Base-by-base conservation (phyloP, 1,284 basidiomycete genomes). In the Rhizoctonia solani region DNA sequence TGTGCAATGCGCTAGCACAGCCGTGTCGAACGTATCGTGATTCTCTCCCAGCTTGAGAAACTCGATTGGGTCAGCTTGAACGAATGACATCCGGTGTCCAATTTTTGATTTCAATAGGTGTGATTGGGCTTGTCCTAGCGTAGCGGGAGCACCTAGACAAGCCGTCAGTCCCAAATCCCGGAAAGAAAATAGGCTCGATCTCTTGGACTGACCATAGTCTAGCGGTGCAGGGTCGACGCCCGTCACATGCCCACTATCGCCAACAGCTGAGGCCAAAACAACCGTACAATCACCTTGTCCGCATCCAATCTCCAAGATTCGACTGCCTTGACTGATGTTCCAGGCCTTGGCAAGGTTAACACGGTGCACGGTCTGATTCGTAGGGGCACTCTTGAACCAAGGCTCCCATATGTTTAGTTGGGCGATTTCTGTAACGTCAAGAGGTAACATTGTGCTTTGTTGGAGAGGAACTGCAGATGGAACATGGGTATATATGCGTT, bases 261-360 rank as follows among this genome's bases (percentile, higher is more conserved):
- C 80, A 8, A 81, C 78, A 5, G 75, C 74, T 14, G 74, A 72
- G 21, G 80, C 80, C 1, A 81, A 74, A 1, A 75, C 78, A 16
- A 76, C 73, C 0, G 79, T 81, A 66, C 76, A 77, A 66, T 81
- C 80, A 11, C 80, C 80, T 59, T 81, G 80, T 0, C 80, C 80
- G 69, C 80, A 81, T 34, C 80, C 80, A 13, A 81, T 71, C 69
- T 82, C 80, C 1, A 81, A 73, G 2, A 81, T 73, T 2, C 69
- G 70, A 32, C 73, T 73, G 3, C 79, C 79, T 1, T 61, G 68
- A 3, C 69, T 14, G 52, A 81, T 78, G 11, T 73, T 71, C 76
- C 76, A 81, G 5, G 72, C 72, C 5, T 71, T 66, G 16, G 79
- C 69, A 4, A 81, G 72, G 29, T 75, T 72, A 37, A 79, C 71